Evolutionary conservation across 2,329 filamentous ascomycete species (phyloP), one percentile per base, ranked within the genome.

Genomic region (Trichoderma afroharzianum): DNA sequence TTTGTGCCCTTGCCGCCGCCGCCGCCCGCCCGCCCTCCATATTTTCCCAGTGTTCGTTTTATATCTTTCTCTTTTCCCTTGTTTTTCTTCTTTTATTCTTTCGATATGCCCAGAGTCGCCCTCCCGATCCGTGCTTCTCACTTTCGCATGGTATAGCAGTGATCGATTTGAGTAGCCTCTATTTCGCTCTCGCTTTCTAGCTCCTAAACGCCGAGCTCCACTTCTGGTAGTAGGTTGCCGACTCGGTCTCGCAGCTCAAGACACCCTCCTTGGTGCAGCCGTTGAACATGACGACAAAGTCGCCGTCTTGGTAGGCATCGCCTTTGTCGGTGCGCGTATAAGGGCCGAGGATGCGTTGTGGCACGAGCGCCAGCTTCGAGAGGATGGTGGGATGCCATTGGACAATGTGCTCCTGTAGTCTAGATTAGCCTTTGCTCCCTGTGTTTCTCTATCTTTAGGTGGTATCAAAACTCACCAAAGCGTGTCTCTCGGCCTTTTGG

Each of bases 371-470:
- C 73, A 98, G 84, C 79, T 94, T 96, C 47, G 95, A 94, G 12
- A 99, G 88, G 58, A 99, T 92, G 0, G 96, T 99, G 32, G 95
- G 94, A 79, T 99, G 96, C 97, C 96, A 99, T 85, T 97, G 95
- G 39, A 93, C 90, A 75, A 95, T 92, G 79, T 96, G 93, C 82
- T 95, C 93, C 92, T 95, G 73, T 8, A 15, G 14, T 36, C 55
- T 62, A 2, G 30, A 74, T 85, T 74, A 84, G 78, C 70, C 9
- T 12, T 11, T 33, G 26, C 7, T 47, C 26, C 11, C 7, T 12
- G 7, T 9, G 14, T 11, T 6, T 11, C 14, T 9, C n/a, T 33
- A 8, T 1, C n/a, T 53, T 30, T 6, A 57, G n/a, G 24, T 63
- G 55, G 14, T 14, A 15, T 28, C 9, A 36, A 53, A 53, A 80